These are phyloP conservation scores for Stagonosporopsis rhizophila DNA, from an alignment of 2,329 filamentous ascomycete species.

Conservation along the genomic window DNA sequence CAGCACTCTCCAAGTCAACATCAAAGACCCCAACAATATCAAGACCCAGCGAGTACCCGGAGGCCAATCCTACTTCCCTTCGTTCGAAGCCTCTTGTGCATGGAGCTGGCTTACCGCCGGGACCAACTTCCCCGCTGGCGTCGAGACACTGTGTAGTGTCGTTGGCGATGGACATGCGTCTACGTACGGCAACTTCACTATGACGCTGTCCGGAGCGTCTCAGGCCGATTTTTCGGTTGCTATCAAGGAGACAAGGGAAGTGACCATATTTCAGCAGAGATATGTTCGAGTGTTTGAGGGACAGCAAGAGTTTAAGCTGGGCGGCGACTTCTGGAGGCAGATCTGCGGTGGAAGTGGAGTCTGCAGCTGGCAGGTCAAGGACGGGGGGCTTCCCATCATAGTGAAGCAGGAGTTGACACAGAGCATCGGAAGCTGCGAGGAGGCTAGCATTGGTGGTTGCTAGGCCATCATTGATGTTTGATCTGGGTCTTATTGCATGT, in stretches of 20 bases:
- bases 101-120: slow-evolving; percentile 1
- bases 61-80: slow-evolving; percentile 1
- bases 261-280: not conserved
- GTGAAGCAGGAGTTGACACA: slow-evolving; percentile 11
- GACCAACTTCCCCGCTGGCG: not conserved
- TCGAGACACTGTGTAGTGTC: not conserved
- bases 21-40: slow-evolving; percentile 9
- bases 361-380: not conserved
- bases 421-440: slow-evolving; percentile 6
- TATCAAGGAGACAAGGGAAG: slow-evolving; percentile 10
- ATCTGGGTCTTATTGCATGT: not conserved
- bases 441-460: slow-evolving; percentile 1
- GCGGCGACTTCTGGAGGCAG: not conserved
- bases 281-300: slow-evolving; percentile 9
- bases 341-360: slow-evolving; percentile 3
- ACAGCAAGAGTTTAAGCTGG: not conserved
- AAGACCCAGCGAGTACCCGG: not conserved
- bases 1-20: not conserved
- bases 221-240: slow-evolving; percentile 4
- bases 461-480: not conserved
- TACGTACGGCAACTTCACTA: slow-evolving; percentile 9
- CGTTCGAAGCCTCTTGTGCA: slow-evolving; percentile 2
- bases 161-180: not conserved
- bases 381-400: not conserved
- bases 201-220: slow-evolving; percentile 1